A percentile compares a stretch with the other conserved stretches of the same genome.
Conservation (phyloP, 108 stramenopile genomes). For the Stephanodiscus minutulus region DNA sequence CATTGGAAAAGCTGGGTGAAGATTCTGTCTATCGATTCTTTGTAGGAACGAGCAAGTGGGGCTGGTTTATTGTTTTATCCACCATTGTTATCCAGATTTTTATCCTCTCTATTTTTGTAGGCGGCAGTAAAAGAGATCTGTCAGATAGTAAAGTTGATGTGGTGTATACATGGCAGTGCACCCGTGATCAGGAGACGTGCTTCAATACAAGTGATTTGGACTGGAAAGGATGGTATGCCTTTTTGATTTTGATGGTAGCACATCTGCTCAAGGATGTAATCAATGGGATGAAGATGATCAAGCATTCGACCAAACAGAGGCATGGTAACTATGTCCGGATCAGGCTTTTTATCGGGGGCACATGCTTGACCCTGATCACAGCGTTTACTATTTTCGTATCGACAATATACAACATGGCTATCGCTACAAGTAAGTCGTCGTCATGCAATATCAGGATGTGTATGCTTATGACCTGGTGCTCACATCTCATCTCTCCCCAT, state of each 20-base stretch:
- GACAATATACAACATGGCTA: slow-evolving; percentile 15
- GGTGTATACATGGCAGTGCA: slow-evolving; percentile 16
- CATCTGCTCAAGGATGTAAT: slow-evolving; percentile 8
- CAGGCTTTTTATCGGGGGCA: slow-evolving; percentile 6
- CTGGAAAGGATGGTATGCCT: slow-evolving; percentile 7
- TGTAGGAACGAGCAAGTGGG: background rate
- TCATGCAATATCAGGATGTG: background rate
- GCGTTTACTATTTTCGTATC: slow-evolving; percentile 10
- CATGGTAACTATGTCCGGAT: background rate
- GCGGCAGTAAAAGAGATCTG: slow-evolving; percentile 3
- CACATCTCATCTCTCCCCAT: background rate
- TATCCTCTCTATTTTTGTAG: slow-evolving; percentile 11
- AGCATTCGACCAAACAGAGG: slow-evolving; percentile 11
- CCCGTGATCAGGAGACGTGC: background rate
- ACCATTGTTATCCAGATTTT: background rate
- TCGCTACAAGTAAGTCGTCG: slow-evolving; percentile 5
- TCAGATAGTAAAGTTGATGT: background rate
- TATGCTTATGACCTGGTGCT: background rate
- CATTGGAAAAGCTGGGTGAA: background rate
- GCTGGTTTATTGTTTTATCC: background rate
- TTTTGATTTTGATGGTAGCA: slow-evolving; percentile 13
- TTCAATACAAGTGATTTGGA: background rate
- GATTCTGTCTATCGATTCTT: slow-evolving; percentile 1
- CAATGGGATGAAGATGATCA: slow-evolving; percentile 12
- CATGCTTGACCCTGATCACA: background rate